Conservation (phyloP, 2,329 filamentous ascomycete genomes). For the Verticillium nubilum region DNA sequence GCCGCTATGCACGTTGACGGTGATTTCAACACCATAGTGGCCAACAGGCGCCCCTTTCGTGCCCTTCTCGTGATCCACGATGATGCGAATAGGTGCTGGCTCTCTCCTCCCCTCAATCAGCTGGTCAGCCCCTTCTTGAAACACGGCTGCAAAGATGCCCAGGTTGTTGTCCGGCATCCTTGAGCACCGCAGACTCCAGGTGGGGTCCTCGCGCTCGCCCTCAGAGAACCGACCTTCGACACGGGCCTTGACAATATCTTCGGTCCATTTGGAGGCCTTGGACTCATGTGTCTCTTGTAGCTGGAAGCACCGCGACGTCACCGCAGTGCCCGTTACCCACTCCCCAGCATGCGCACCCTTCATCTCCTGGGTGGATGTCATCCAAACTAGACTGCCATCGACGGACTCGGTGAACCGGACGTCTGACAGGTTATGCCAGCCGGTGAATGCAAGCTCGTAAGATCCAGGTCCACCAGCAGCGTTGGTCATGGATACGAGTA, state of each 20-base stretch:
- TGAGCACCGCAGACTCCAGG: conserved; percentile 73
- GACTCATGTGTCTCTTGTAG: conserved; percentile 73
- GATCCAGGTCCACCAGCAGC: conserved; percentile 53
- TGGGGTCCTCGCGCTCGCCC: conserved; percentile 71
- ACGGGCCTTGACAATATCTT: conserved; percentile 81
- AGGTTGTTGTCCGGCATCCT: conserved; percentile 56
- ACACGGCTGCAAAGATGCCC: conserved; percentile 61
- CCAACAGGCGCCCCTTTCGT: conserved; percentile 61
- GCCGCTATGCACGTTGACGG: conserved; percentile 54
- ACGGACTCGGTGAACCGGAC: conserved; percentile 68
- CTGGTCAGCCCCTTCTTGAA: conserved; percentile 62
- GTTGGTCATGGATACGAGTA: conserved; percentile 60
- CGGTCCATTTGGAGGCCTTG: conserved; percentile 68
- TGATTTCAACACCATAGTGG: conserved; percentile 66
- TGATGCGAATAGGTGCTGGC: conserved; percentile 63
- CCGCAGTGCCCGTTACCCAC: conserved; percentile 40
- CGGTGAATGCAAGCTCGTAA: conserved; percentile 70
- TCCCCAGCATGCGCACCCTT: conserved; percentile 46
- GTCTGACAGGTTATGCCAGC: conserved; percentile 64
- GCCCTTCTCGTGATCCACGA: conserved; percentile 65
- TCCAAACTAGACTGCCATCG: conserved; percentile 60
- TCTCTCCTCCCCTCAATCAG: conserved; percentile 59
- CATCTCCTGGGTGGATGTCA: conserved; percentile 60
- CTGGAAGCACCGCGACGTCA: conserved; percentile 63
- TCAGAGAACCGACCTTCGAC: conserved; percentile 83